phyloP scores from a whole-genome alignment of 2,329 filamentous ascomycete genomes.

The Tolypocladium endophyticum region DNA sequence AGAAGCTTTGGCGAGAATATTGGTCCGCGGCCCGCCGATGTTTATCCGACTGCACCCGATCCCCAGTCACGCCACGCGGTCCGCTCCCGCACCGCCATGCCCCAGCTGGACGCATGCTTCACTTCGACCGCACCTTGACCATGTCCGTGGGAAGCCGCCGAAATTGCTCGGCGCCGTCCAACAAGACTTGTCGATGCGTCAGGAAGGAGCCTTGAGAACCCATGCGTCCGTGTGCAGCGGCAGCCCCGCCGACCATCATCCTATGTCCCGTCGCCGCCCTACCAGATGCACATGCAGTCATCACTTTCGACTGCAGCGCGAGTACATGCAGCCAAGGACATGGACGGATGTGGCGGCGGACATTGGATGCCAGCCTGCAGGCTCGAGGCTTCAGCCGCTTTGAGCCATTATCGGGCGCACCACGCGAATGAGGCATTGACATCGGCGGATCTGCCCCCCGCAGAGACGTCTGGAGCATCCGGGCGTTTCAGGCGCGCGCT shows the following conservation, averaged over 20 bases:
- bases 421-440: neutral
- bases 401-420: neutral
- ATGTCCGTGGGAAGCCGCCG: neutral
- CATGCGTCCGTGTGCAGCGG: neutral
- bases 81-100: neutral
- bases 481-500: neutral
- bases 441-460: neutral
- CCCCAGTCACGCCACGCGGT: neutral
- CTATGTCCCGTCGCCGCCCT: neutral
- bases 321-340: neutral
- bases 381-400: neutral
- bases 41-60: neutral
- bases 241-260: neutral
- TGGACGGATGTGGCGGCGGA: neutral
- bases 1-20: neutral
- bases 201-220: neutral
- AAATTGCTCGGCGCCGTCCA: neutral
- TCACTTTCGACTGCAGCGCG: neutral
- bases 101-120: neutral
- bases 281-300: neutral
- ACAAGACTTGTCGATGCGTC: neutral
- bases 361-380: neutral
- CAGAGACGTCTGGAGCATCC: too few relatives aligned
- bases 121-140: neutral
- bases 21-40: neutral